Conservation (phyloP, 352 stramenopile genomes). For the Phytophthora melonis region DNA sequence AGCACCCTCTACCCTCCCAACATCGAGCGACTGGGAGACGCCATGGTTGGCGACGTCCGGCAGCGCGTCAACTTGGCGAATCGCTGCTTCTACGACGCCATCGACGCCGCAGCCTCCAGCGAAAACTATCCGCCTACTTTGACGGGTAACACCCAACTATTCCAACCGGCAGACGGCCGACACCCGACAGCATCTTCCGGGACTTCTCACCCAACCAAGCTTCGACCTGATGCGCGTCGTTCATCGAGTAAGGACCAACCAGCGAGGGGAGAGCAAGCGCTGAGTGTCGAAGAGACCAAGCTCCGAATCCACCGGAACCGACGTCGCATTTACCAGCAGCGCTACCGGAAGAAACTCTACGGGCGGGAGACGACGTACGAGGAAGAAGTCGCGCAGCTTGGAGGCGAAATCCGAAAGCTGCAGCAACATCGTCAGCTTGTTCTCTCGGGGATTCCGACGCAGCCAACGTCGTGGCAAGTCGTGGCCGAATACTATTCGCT, state of each 20-base stretch:
- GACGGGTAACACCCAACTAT: no score
- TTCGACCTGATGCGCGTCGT: neutral
- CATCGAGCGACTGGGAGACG: no score
- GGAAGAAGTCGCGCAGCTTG: neutral
- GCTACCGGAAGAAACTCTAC: constrained; percentile 1
- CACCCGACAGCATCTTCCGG: neutral
- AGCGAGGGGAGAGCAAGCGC: neutral
- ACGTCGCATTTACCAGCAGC: neutral
- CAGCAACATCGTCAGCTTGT: neutral
- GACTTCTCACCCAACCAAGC: neutral
- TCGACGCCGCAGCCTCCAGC: no score
- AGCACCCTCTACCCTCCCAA: no score
- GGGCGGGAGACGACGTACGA: neutral
- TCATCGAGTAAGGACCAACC: neutral
- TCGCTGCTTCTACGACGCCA: no score
- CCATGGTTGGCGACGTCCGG: no score
- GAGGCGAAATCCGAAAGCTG: neutral
- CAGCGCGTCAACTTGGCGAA: no score
- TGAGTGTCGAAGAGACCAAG: neutral
- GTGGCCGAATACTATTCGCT: neutral
- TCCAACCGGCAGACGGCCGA: no score
- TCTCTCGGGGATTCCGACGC: neutral
- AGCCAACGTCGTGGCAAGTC: neutral
- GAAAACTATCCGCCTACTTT: no score
- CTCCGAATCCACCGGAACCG: neutral